Evolutionary conservation across 352 stramenopile genomes (phyloP).

Genomic region (Halophytophthora polymorphica): DNA sequence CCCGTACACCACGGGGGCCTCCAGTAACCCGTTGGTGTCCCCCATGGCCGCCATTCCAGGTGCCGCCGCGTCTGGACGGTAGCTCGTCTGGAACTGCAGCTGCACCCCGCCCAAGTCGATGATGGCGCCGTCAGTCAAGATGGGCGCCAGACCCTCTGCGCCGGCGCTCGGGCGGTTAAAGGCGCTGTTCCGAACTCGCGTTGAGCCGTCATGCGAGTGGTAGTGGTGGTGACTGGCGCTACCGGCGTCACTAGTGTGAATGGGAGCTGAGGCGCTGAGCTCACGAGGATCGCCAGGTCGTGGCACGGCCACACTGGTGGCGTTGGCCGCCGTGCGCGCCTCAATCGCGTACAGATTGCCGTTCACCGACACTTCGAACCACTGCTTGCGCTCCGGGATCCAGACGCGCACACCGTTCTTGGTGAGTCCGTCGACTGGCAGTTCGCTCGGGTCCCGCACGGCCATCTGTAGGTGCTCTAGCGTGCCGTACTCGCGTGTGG

Average conservation of each 20-base stretch:
- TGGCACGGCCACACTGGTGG: background rate
- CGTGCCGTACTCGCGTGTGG: conserved; percentile 21
- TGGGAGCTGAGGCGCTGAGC: conserved; percentile 3
- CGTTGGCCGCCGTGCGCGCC: conserved; percentile 22
- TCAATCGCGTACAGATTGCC: conserved; percentile 71
- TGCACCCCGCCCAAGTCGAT: conserved; percentile 78
- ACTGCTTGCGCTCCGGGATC: conserved; percentile 67
- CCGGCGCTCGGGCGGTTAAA: conserved; percentile 61
- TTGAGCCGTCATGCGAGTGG: conserved; percentile 9
- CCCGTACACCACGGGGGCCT: conserved; percentile 29
- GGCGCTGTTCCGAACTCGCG: conserved; percentile 43
- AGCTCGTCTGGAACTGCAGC: conserved; percentile 64
- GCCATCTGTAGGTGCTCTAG: conserved; percentile 45
- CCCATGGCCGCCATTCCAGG: conserved; percentile 17
- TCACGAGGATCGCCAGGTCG: no score
- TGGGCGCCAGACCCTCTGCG: conserved; percentile 29
- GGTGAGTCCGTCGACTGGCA: conserved; percentile 71
- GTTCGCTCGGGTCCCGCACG: conserved; percentile 27
- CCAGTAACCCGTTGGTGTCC: conserved; percentile 21
- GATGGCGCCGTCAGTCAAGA: conserved; percentile 67
- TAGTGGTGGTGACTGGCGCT: conserved; percentile 8
- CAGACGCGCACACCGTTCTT: conserved; percentile 80
- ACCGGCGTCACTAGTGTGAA: no score
- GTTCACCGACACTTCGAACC: conserved; percentile 83
- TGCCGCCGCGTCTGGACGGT: conserved; percentile 11